Base-by-base conservation (phyloP, 2,329 filamentous ascomycete genomes). In the Arthrinium phaeospermum region DNA sequence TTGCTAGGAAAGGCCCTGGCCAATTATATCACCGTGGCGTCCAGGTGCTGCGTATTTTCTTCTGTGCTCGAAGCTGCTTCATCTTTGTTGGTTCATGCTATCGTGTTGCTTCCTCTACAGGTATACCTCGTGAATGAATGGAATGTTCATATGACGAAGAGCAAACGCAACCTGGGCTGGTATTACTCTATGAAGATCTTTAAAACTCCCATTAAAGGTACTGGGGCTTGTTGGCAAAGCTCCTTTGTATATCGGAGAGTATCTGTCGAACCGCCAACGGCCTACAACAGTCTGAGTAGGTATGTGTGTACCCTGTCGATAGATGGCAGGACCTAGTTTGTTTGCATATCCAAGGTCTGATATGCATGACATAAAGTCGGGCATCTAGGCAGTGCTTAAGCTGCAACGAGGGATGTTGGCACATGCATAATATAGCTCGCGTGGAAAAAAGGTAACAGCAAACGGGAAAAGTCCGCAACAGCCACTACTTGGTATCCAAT, bases 11-110 rank as follows among this genome's bases (percentile, higher is more conserved):
- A 41, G 19, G 16, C 57, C 30, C 34, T 64, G 57, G 57, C 57
- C 57, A 41, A 64, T 64, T 51, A 49, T 61, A 41, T 24, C 57
- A 64, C 19, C 22, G 57, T 64, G 57, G 57, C 57, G 57, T 64
- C 41, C 5, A 64, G 57, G 57, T 41, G 57, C 57, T 24, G 13
- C 57, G 13, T 64, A 4, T 41, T n/a, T 41, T 41, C 34, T 64
- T 22, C 57, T 64, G 57, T 64, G 57, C 22, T 13, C 1, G n/a
- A 8, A 64, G 3, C 19, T n/a, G 34, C 34, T 41, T 34, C 3
- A 24, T 41, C 22, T 10, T 24, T 6, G 22, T 12, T 41, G 34
- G 10, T 64, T 27, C 30, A 19, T n/a, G n/a, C n/a, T 41, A 64
- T 22, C 57, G n/a, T 64, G 22, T 14, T 41, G 34, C n/a, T 34